phyloP scores from a whole-genome alignment of 1,284 basidiomycete species.

The Tilletia horrida region DNA sequence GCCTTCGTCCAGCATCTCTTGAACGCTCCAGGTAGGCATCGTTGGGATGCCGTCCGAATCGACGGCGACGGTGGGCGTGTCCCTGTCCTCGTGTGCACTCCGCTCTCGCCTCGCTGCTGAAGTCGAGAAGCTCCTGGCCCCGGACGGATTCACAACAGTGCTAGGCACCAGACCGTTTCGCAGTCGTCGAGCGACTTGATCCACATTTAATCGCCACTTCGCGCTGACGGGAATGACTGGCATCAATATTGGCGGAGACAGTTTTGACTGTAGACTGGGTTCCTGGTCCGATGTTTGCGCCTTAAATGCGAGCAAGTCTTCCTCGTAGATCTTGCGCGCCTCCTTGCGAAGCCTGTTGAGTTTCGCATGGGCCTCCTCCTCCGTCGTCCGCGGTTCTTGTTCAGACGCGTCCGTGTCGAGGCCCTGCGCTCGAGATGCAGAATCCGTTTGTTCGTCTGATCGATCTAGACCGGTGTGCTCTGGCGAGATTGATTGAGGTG shows the following conservation, averaged over 20 bases:
- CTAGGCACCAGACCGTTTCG: neutral
- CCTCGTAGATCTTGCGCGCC: constrained; percentile 5
- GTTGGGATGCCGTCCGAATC: neutral
- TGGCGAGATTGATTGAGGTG: neutral
- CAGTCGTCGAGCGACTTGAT: constrained; percentile 14
- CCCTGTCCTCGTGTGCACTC: neutral
- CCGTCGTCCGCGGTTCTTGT: neutral
- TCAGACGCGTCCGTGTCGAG: neutral
- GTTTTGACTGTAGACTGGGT: too few relatives aligned
- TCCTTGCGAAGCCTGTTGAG: constrained; percentile 3
- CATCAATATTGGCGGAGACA: constrained; percentile 7
- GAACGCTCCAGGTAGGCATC: constrained; percentile 1
- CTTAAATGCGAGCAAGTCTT: neutral
- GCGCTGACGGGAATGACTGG: constrained; percentile 18
- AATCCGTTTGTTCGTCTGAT: neutral
- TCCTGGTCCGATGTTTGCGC: neutral
- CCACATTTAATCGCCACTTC: constrained; percentile 18
- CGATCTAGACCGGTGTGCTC: neutral
- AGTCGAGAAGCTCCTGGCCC: too few relatives aligned
- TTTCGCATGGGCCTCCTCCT: neutral
- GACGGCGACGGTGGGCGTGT: neutral
- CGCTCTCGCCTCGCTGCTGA: neutral
- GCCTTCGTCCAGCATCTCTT: neutral
- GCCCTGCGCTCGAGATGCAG: neutral
- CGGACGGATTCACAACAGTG: neutral